Conservation (phyloP, 768 basidiomycete genomes). For the Floccularia luteovirens region DNA sequence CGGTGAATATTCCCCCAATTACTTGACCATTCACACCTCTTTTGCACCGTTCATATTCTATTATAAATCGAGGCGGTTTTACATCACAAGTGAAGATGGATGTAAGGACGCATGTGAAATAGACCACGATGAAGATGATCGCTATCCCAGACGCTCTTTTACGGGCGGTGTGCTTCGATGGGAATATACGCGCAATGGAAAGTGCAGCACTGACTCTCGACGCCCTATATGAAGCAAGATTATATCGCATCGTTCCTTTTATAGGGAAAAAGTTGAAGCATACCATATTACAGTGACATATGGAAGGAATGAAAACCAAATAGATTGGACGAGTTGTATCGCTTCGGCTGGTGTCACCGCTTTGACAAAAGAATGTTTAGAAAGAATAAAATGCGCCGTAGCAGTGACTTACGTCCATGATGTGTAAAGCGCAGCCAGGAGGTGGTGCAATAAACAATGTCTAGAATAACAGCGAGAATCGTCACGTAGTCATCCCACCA, state of each 20-base stretch:
- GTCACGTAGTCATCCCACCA: constrained; percentile 19
- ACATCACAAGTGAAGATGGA: constrained; percentile 4
- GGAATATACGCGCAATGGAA: constrained; percentile 9
- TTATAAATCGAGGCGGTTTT: not conserved
- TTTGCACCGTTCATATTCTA: constrained; percentile 1
- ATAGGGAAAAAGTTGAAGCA: too few species aligned
- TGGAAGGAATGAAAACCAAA: too few species aligned
- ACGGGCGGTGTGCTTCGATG: constrained; percentile 6
- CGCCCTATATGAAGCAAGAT: too few species aligned
- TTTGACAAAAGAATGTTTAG: too few species aligned
- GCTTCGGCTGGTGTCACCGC: too few species aligned
- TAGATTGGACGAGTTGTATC: too few species aligned
- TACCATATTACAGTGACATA: too few species aligned
- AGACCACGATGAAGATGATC: constrained; percentile 1
- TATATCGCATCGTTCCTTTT: too few species aligned
- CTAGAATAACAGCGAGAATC: constrained; percentile 8
- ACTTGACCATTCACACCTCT: not conserved
- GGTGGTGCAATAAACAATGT: constrained; percentile 6
- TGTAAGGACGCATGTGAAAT: constrained; percentile 3
- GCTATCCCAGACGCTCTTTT: constrained; percentile 3
- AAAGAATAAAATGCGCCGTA: too few species aligned
- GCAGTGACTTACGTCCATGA: constrained; percentile 2
- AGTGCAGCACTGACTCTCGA: constrained; percentile 8
- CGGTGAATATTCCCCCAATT: not conserved
- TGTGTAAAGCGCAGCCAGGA: constrained; percentile 8